Percentiles rank a stretch among this genome's conserved stretches.
Evolutionary conservation across 306 rosid genomes (phyloP).

Genomic region (Glycine tomentella): DNA sequence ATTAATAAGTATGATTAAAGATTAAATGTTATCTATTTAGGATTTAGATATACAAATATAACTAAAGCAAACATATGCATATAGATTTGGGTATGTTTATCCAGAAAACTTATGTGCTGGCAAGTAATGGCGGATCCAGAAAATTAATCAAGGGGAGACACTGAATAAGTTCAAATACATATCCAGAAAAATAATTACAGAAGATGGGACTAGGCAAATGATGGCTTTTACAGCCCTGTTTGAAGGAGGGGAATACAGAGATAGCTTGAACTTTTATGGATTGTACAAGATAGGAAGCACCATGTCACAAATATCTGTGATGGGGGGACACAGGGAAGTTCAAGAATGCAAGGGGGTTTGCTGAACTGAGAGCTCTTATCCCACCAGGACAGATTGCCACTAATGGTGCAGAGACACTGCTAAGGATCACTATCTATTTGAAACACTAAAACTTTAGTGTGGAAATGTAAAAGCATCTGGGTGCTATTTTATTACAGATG

Average conservation of each 20-base stretch:
- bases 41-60: background rate
- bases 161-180: no score
- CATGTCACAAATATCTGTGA: slow-evolving; percentile 72
- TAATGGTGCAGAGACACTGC: slow-evolving; percentile 91
- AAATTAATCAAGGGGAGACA: no score
- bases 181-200: no score
- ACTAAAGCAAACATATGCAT: background rate
- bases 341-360: slow-evolving; percentile 76
- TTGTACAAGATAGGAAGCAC: slow-evolving; percentile 79
- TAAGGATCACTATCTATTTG: slow-evolving; percentile 69
- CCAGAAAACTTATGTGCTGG: background rate
- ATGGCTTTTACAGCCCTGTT: slow-evolving; percentile 83
- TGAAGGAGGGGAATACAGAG: slow-evolving; percentile 96
- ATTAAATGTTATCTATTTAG: background rate
- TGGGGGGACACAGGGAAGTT: slow-evolving; percentile 92
- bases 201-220: slow-evolving; percentile 83
- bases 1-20: background rate
- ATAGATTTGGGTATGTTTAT: background rate
- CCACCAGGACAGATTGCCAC: slow-evolving; percentile 80
- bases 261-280: slow-evolving; percentile 79
- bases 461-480: slow-evolving; percentile 13
- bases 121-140: no score
- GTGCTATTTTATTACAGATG: slow-evolving; percentile 32
- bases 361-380: slow-evolving; percentile 73
- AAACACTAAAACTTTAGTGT: slow-evolving; percentile 53